Conservation (phyloP, 495 filamentous ascomycete species). For the Trichoderma asperelloides region DNA sequence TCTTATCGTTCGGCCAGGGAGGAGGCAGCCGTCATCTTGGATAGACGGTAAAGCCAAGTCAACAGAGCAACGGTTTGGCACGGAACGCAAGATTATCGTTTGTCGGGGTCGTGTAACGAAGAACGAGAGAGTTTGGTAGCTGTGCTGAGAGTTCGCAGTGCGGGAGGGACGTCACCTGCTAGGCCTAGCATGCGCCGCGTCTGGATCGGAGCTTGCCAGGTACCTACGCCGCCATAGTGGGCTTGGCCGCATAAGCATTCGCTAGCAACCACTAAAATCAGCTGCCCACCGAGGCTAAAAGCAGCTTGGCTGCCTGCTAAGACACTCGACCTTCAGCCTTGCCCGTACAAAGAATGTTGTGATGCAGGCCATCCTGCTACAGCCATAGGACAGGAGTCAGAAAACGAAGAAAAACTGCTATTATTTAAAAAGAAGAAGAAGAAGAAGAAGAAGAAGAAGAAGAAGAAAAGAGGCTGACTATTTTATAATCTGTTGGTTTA, state of each 20-base stretch:
- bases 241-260: not conserved
- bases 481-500: too few relatives aligned
- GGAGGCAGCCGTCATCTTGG: conserved; percentile 1
- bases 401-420: too few relatives aligned
- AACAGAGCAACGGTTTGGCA: not conserved
- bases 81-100: not conserved
- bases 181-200: not conserved
- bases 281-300: too few relatives aligned
- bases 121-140: not conserved
- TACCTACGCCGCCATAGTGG: not conserved
- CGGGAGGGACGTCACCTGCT: not conserved
- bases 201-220: not conserved
- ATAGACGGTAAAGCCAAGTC: not conserved
- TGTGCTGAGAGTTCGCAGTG: not conserved
- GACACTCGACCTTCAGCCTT: too few relatives aligned
- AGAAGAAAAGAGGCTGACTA: too few relatives aligned
- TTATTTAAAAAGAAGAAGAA: too few relatives aligned
- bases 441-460: too few relatives aligned
- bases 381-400: too few relatives aligned
- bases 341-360: too few relatives aligned
- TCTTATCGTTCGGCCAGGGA: conserved; percentile 3
- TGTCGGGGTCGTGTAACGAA: not conserved
- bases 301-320: too few relatives aligned
- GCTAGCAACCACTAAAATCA: too few relatives aligned
- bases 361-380: too few relatives aligned